Conservation (phyloP, 495 filamentous ascomycete genomes). For the Aspergillus panamensis region DNA sequence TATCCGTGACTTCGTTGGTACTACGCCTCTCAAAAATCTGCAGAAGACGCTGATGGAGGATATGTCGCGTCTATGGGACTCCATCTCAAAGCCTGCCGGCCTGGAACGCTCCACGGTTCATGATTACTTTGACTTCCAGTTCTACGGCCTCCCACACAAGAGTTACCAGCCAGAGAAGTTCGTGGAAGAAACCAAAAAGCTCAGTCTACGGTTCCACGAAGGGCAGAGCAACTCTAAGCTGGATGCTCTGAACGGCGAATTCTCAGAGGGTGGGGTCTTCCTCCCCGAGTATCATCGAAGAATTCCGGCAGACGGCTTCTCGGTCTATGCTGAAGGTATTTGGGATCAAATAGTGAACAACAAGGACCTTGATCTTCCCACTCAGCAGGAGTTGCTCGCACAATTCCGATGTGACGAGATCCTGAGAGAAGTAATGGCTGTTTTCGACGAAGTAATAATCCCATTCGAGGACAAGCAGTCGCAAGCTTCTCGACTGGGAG, state of each 20-base stretch:
- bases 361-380: conserved; percentile 94
- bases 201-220: conserved; percentile 76
- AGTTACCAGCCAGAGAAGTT: conserved; percentile 95
- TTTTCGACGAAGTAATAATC: conserved; percentile 74
- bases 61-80: conserved; percentile 83
- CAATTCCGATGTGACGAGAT: conserved; percentile 99
- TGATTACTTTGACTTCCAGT: conserved; percentile 98
- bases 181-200: conserved; percentile 68
- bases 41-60: conserved; percentile 88
- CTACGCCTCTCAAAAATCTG: conserved; percentile 82
- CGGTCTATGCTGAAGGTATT: conserved; percentile 84
- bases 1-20: conserved; percentile 92
- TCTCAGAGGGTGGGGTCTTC: conserved; percentile 78
- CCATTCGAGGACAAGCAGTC: conserved; percentile 86
- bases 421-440: conserved; percentile 73
- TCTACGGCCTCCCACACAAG: conserved; percentile 93
- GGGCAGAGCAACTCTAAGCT: conserved; percentile 65
- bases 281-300: conserved; percentile 91
- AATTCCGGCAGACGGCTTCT: conserved; percentile 93
- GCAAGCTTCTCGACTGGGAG: conserved; percentile 65
- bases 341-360: conserved; percentile 99
- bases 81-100: conserved; percentile 84
- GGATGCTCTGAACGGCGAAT: conserved; percentile 53
- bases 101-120: conserved; percentile 85
- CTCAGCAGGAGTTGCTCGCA: conserved; percentile 92